Percentiles rank a stretch among this genome's conserved stretches.
Evolutionary conservation across 257 asterid genomes (phyloP).

Genomic region (Nicotiana paniculata): DNA sequence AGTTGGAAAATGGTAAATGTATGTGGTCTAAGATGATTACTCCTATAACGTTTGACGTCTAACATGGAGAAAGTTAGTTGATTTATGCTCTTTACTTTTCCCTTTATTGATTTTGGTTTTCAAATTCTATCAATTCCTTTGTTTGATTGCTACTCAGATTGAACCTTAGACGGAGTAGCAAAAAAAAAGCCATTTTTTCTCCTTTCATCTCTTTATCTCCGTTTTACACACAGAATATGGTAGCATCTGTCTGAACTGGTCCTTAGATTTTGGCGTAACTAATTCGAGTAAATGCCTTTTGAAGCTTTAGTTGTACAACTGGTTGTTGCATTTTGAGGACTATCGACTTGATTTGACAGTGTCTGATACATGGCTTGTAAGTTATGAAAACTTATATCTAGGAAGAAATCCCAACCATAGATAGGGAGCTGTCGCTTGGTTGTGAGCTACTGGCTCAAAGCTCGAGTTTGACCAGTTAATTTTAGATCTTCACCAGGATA

Average conservation of each 20-base stretch:
- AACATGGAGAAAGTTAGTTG: background rate
- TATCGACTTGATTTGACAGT: background rate
- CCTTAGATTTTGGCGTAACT: background rate
- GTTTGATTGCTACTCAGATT: background rate
- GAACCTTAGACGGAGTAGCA: background rate
- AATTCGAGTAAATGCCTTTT: background rate
- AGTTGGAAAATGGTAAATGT: background rate
- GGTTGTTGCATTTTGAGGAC: background rate
- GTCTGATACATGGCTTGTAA: background rate
- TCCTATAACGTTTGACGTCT: background rate
- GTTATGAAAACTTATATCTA: background rate
- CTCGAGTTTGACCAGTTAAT: background rate
- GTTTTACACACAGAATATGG: background rate
- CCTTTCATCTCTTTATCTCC: background rate
- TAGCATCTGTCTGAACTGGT: background rate
- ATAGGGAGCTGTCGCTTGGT: background rate
- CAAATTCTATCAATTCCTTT: background rate
- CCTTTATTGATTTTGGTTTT: background rate
- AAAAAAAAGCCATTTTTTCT: background rate
- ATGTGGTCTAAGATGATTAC: background rate
- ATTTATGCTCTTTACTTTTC: background rate
- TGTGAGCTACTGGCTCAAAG: background rate
- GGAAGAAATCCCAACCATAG: background rate
- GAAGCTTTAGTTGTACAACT: background rate
- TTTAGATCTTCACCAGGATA: background rate